Evolutionary conservation across 1,284 basidiomycete genomes (phyloP), one percentile per base, ranked within the genome.

Genomic region (Psilocybe mexicana): DNA sequence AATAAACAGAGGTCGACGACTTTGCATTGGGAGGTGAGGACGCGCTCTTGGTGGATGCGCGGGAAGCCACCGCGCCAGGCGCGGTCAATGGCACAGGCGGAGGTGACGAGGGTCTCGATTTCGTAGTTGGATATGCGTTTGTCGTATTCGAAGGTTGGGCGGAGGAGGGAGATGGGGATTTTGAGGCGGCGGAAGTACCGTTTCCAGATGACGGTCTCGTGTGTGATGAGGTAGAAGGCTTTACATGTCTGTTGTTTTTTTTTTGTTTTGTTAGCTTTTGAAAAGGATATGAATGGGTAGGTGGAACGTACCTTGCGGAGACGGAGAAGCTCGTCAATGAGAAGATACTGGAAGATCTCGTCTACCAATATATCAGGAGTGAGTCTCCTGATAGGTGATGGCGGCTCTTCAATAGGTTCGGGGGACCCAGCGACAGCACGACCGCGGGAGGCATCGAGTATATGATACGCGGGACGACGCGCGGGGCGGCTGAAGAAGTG

Each of bases 161-260:
- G 86, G 2, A 87, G 70, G 2, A 85, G 84, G 5, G 87, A 83
- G n/a, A 87, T 70, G 8, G 81, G 83, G 23, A 86, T 74, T 38
- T 74, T 74, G 59, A 87, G 74, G 11, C 73, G 70, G 40, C 72
- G 70, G 52, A 90, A 72, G 60, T 87, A 81, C 24, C 81, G 79
- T 67, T 86, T 87, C 89, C 89, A 91, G 42, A 90, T 80, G 51
- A 80, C 71, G 14, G 87, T 79, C 59, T 88, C 81, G 59, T 87
- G 86, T 0, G 87, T 87, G 54, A 88, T 74, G 35, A 81, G 66
- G 66, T 80, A 87, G 61, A 84, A 81, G 0, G 74, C 62, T 63
- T 78, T 83, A 72, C 78, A 81, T 42, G 82, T 80, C 86, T 88
- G 30, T 33, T 33, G 57, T 24, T 46, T 42, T 3, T 2, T 18